These are phyloP conservation scores for Stemphylium beticola DNA, from an alignment of 2,329 filamentous ascomycete species.

Conservation along the genomic window DNA sequence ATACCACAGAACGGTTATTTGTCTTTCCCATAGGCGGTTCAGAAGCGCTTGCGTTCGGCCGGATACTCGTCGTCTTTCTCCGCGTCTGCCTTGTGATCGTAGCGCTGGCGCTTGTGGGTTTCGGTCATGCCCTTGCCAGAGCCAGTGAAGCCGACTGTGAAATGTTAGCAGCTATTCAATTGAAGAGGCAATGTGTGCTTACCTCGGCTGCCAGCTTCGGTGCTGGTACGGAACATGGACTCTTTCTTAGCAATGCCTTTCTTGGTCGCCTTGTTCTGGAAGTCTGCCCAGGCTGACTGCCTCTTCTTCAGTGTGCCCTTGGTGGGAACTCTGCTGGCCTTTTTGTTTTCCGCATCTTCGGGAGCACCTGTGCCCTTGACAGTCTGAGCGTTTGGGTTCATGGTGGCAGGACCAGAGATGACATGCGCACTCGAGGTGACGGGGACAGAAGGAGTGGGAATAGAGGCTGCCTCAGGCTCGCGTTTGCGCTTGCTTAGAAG, in stretches of 20 bases:
- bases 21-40: not conserved
- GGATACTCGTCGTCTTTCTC: constrained; percentile 32
- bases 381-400: constrained; percentile 70
- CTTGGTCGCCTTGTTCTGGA: constrained; percentile 73
- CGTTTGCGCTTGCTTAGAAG: constrained; percentile 63
- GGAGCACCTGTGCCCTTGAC: constrained; percentile 68
- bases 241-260: constrained; percentile 79
- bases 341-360: constrained; percentile 68
- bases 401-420: constrained; percentile 70
- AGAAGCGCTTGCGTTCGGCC: constrained; percentile 14
- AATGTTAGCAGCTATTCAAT: constrained; percentile 26
- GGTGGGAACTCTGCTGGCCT: constrained; percentile 80
- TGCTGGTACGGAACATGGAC: constrained; percentile 95
- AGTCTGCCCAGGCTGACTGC: constrained; percentile 95
- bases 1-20: constrained; percentile 8
- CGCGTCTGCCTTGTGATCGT: constrained; percentile 67
- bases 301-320: constrained; percentile 89
- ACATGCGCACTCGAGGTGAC: constrained; percentile 55
- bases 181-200: constrained; percentile 31
- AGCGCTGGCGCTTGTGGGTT: constrained; percentile 79
- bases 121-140: constrained; percentile 97
- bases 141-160: constrained; percentile 88
- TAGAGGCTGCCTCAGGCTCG: constrained; percentile 80
- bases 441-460: constrained; percentile 47
- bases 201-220: constrained; percentile 87